Base-by-base conservation (phyloP, 1,284 basidiomycete genomes). In the Fomes fomentarius region DNA sequence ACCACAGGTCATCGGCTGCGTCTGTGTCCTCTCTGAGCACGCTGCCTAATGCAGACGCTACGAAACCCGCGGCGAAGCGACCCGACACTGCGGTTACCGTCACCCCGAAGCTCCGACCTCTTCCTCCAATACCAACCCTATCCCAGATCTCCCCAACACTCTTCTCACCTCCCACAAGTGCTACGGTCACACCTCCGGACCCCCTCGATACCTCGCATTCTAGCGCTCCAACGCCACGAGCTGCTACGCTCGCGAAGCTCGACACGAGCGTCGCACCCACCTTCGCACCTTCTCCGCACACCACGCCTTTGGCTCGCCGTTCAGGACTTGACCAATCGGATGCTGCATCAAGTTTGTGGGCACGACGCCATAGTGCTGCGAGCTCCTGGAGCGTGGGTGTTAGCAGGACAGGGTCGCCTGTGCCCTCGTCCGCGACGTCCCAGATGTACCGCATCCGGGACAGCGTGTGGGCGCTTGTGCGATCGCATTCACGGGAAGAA, bases 361-460 rank as follows among this genome's bases (percentile, higher is more conserved):
- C 48, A 25, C 47, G 50, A 19, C 50, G 57, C 12, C 46, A 31
- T 35, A 54, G 47, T 43, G 17, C 40, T 5, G 43, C 35, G 31
- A 49, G 37, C 40, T 19, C 48, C 4, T 48, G 33, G 35, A 33
- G 42, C 25, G 47, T 30, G 2, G 39, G 43, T 8, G 39, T 47
- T 10, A 50, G 56, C 26, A 37, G 43, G 22, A 24, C 26, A 4
- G 15, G 45, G 33, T 57, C 57, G 21, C 52, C 51, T 33, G 52
- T 44, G 26, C 52, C 55, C 19, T 61, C 59, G 34, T 50, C 54
- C 15, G 41, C 48, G 30, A 50, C 52, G 17, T 54, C 52, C 43
- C 55, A 57, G 50, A 57, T 60, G 54, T 60, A 60, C 49, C 46
- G 54, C 25, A 44, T 30, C 6, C 46, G 49, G 34, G 58, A 60